Evolutionary conservation across 1,284 basidiomycete species (phyloP), one percentile per base, ranked within the genome.

Genomic region (Puccinia polysora): DNA sequence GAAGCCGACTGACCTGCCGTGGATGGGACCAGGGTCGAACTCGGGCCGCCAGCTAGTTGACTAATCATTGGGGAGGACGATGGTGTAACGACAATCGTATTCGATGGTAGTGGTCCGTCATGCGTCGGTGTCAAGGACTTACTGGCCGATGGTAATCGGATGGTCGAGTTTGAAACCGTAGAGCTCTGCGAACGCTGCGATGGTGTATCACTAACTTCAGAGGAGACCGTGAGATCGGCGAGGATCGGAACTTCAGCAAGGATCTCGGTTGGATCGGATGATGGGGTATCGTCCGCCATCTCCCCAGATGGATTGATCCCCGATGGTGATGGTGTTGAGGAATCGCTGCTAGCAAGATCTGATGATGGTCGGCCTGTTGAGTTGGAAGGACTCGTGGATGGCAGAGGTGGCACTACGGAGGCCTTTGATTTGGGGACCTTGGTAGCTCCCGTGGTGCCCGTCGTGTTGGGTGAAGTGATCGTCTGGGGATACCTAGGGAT

Each of bases 111-210:
- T n/a, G 1, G n/a, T 55, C 15, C 52, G 15, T 14, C 12, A 4
- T 38, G 34, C 38, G 12, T 20, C 14, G 64, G 18, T 10, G 50
- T 2, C 20, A 18, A 8, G 10, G 52, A 5, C 28, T 34, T 25
- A 25, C 40, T 58, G 23, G 3, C 36, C 15, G 40, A 18, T 18
- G 50, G 50, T 12, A 68, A 30, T 10, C 65, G 34, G 4, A 68
- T 43, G 2, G 65, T 68, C 15, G 65, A 58, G 18, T 43, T 58
- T 18, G 65, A 68, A n/a, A 45, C 53, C n/a, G 50, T 56, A 4
- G 65, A 68, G 28, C 65, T 32, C 47, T 58, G 36, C 8, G 65
- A 68, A 30, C 58, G 52, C 14, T 68, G 65, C n/a, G 50, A 53
- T 18, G 36, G 55, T n/a, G 50, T 53, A 18, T 47, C 50, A 40